Evolutionary conservation across 768 basidiomycete genomes (phyloP).

Genomic region (Coprinellus micaceus): DNA sequence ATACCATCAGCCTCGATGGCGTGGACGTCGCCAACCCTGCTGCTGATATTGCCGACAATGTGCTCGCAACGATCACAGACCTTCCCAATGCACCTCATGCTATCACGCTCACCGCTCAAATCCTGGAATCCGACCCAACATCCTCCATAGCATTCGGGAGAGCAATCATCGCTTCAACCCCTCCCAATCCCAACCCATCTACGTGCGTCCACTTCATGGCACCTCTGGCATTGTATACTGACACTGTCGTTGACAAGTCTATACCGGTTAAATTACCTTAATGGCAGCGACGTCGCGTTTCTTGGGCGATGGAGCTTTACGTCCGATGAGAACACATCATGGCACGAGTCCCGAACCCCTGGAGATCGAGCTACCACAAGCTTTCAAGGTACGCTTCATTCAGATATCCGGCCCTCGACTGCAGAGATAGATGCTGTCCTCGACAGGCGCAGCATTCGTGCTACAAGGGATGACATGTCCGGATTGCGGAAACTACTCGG

Average conservation of each 20-base stretch:
- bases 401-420: background rate
- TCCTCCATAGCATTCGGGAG: slow-evolving; percentile 54
- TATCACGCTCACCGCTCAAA: slow-evolving; percentile 50
- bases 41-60: slow-evolving; percentile 25
- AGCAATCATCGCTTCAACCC: slow-evolving; percentile 45
- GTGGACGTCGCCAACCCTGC: slow-evolving; percentile 18
- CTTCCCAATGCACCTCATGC: slow-evolving; percentile 51
- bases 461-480: slow-evolving; percentile 60
- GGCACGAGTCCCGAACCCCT: slow-evolving; percentile 29
- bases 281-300: slow-evolving; percentile 48
- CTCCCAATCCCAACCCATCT: slow-evolving; percentile 19
- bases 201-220: background rate
- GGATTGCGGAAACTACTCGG: slow-evolving; percentile 53
- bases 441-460: slow-evolving; percentile 56
- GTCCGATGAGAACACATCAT: slow-evolving; percentile 14
- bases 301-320: slow-evolving; percentile 52
- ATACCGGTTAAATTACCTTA: slow-evolving; percentile 26
- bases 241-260: slow-evolving; percentile 25
- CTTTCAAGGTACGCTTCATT: slow-evolving; percentile 41
- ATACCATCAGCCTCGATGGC: slow-evolving; percentile 53
- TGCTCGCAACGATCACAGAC: slow-evolving; percentile 48
- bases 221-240: slow-evolving; percentile 19
- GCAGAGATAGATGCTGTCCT: background rate
- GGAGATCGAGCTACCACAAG: slow-evolving; percentile 41
- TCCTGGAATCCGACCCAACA: slow-evolving; percentile 23